phyloP scores from a whole-genome alignment of 1,139 yeast genomes.

The Arxiozyma slooffiae region DNA sequence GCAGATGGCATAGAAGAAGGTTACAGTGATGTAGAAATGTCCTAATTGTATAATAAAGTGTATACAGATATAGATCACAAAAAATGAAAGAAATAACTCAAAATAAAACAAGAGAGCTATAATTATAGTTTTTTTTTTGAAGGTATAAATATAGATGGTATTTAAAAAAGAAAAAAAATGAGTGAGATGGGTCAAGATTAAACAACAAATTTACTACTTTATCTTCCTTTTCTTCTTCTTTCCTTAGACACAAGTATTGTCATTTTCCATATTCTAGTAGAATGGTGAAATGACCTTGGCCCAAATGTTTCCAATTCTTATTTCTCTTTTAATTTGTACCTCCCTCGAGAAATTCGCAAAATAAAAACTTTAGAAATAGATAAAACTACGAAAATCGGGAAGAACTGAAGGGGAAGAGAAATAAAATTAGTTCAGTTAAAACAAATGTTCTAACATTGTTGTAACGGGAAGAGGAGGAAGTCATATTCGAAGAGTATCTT shows the following conservation, averaged over 20 bases:
- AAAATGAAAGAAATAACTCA: no score
- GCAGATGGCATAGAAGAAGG: slow-evolving; percentile 23
- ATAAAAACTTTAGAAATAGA: no score
- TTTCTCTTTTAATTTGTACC: background rate
- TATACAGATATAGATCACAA: background rate
- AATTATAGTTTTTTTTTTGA: no score
- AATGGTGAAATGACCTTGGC: no score
- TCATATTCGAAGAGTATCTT: no score
- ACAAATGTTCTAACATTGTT: no score
- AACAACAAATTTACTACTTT: no score
- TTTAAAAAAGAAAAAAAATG: background rate
- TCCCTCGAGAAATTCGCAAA: background rate
- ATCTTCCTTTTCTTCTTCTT: no score
- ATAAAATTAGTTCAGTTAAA: no score
- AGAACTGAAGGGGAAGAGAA: background rate
- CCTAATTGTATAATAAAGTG: slow-evolving; percentile 6
- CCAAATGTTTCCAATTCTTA: background rate
- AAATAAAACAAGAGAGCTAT: background rate
- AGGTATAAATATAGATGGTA: background rate
- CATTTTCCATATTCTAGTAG: no score
- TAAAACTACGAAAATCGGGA: background rate
- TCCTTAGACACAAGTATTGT: no score
- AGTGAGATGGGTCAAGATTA: background rate
- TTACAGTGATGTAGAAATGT: slow-evolving; percentile 30
- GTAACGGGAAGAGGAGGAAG: background rate